Conservation (phyloP, 352 stramenopile genomes). For the Globisporangium camurandrum region DNA sequence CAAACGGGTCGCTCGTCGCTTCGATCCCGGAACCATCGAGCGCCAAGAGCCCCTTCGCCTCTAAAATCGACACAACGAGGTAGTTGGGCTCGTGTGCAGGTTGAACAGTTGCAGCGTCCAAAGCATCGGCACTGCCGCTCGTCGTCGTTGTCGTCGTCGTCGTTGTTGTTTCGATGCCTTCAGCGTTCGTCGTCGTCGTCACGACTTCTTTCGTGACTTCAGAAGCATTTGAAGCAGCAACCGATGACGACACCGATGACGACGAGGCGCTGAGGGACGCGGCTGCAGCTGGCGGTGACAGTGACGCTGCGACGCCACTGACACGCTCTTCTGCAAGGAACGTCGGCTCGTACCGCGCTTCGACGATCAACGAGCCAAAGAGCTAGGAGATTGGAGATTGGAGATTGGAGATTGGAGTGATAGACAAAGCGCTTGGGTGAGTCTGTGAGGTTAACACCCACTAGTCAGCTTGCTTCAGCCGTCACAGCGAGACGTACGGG, state of each 20-base stretch:
- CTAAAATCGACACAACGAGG: slow-evolving; percentile 59
- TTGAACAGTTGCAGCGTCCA: background rate
- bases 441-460: background rate
- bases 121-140: background rate
- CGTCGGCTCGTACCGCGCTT: slow-evolving; percentile 38
- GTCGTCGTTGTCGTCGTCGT: slow-evolving; percentile 11
- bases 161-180: slow-evolving; percentile 6
- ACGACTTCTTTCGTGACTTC: slow-evolving; percentile 7
- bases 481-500: background rate
- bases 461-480: background rate
- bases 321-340: slow-evolving; percentile 16
- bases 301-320: slow-evolving; percentile 3
- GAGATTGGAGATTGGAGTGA: no score
- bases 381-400: no score
- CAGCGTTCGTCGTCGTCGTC: slow-evolving; percentile 8
- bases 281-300: background rate
- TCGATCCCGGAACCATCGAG: slow-evolving; percentile 46
- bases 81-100: slow-evolving; percentile 29
- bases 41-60: slow-evolving; percentile 42
- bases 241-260: background rate
- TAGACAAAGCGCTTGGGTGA: no score
- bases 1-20: slow-evolving; percentile 61
- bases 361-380: slow-evolving; percentile 16
- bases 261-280: no score
- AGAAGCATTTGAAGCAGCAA: no score